Base-by-base conservation (phyloP, 805 yeast genomes). In the Yarrowia sp. region DNA sequence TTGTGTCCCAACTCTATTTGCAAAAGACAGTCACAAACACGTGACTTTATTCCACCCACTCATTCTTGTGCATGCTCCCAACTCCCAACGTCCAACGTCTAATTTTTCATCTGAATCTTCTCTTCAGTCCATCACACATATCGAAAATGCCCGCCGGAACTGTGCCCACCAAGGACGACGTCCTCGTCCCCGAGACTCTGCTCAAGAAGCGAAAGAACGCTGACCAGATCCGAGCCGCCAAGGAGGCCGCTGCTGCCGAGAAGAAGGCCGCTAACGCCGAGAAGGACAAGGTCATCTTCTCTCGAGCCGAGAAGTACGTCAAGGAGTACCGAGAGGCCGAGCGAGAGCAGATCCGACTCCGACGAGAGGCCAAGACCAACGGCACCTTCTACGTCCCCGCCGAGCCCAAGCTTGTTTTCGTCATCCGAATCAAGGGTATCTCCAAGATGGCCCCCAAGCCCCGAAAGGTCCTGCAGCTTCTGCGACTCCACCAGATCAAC, bases 371-470 rank as follows among this genome's bases (percentile, higher is more conserved):
- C 76, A 91, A 90, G 87, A 93, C 94, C 82, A 84, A 87, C 79
- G 96, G 96, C 82, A 88, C 95, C 79, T 91, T 88, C 92, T 93
- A 88, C 86, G 91, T 88, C 74, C 88, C 86, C 86, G 97, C 96
- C 82, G 94, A 93, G 87, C 87, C 88, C 79, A 92, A 91, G 84
- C 89, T 93, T 79, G 96, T 91, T 75, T 92, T 93, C 82, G 96
- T 93, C 79, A 87, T 93, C 83, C 92, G 98, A 90, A 93, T 93
- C 89, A 93, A 93, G 94, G 98, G 98, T 93, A 91, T 93, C 83
- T 90, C 86, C 93, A 93, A 92, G 90, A 92, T 93, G 78, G 91
- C 97, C 80, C 97, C 98, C 80, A 93, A 93, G 90, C 97, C 97
- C 88, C 92, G 97, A 91, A 93, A 93, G 91, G 97, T 93, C 78